These are phyloP conservation scores for Apophysomyces sp. DNA, from an alignment of 371 early-diverging fungal species.

Conservation along the genomic window DNA sequence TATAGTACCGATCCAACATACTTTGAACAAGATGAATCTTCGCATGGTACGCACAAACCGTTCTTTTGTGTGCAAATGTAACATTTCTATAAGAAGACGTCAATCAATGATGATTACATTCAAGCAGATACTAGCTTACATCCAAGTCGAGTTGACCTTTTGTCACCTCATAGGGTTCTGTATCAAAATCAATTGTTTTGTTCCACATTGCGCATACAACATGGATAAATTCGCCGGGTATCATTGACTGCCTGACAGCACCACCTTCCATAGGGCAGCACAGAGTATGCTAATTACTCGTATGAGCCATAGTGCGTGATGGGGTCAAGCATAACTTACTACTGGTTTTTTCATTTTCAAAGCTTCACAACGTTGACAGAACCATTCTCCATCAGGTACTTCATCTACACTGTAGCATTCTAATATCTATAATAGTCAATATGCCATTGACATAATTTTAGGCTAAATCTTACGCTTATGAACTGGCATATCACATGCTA, in stretches of 20 bases:
- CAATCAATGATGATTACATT: background rate
- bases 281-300: constrained; percentile 34
- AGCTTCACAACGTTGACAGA: constrained; percentile 47
- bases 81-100: constrained; percentile 22
- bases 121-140: constrained; percentile 14
- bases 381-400: constrained; percentile 51
- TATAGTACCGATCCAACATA: constrained; percentile 8
- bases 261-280: constrained; percentile 53
- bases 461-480: constrained; percentile 30
- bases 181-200: constrained; percentile 32
- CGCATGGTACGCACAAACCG: constrained; percentile 38
- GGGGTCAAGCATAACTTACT: background rate
- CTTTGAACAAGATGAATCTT: constrained; percentile 29
- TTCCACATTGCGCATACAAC: constrained; percentile 59
- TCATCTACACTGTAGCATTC: constrained; percentile 47
- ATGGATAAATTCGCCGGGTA: constrained; percentile 56
- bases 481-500: constrained; percentile 50
- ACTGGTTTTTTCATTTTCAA: constrained; percentile 8
- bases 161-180: constrained; percentile 40
- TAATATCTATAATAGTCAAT: constrained; percentile 1
- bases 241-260: constrained; percentile 51
- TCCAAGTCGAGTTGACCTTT: constrained; percentile 18
- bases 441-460: background rate
- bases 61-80: constrained; percentile 24
- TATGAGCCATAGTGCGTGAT: background rate